Evolutionary conservation across 176 grass and related monocot species (phyloP).

Genomic region (Hsuehochloa calcarea): DNA sequence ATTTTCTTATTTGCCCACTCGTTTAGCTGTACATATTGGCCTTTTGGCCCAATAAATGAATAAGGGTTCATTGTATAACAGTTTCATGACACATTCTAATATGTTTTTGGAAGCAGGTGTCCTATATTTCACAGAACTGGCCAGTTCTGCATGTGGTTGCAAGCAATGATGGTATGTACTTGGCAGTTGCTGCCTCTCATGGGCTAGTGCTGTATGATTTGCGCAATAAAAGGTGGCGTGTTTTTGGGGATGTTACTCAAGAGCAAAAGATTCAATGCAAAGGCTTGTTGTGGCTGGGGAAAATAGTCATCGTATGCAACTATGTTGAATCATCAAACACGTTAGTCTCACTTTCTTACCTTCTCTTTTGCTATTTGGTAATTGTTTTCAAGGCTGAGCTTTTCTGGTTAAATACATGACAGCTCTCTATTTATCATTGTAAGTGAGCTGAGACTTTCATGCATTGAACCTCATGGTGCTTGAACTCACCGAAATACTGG

Average conservation of each 20-base stretch:
- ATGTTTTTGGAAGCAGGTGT: slow-evolving; percentile 55
- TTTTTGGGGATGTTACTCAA: slow-evolving; percentile 98
- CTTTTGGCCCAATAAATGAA: too few relatives aligned
- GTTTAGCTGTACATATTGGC: too few relatives aligned
- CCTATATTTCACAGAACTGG: slow-evolving; percentile 98
- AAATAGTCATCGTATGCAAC: slow-evolving; percentile 95
- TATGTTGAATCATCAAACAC: slow-evolving; percentile 77
- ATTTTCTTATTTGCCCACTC: too few relatives aligned
- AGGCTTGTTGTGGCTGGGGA: slow-evolving; percentile 92
- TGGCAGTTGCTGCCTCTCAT: slow-evolving; percentile 82
- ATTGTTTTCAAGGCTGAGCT: background rate
- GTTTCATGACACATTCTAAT: slow-evolving; percentile 12
- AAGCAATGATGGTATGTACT: slow-evolving; percentile 88
- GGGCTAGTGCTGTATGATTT: slow-evolving; percentile 93
- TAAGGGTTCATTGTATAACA: too few relatives aligned
- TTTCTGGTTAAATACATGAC: background rate
- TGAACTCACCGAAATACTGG: slow-evolving; percentile 19
- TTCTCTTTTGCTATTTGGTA: slow-evolving; percentile 11
- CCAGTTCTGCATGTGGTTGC: slow-evolving; percentile 89
- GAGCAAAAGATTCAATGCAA: slow-evolving; percentile 99
- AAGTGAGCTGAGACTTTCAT: background rate
- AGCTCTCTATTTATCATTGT: slow-evolving; percentile 9
- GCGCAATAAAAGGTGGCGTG: slow-evolving; percentile 86
- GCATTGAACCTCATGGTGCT: background rate
- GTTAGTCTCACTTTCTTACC: slow-evolving; percentile 49